Base-by-base conservation (phyloP, 352 stramenopile species). In the Phytophthora pluvialis region DNA sequence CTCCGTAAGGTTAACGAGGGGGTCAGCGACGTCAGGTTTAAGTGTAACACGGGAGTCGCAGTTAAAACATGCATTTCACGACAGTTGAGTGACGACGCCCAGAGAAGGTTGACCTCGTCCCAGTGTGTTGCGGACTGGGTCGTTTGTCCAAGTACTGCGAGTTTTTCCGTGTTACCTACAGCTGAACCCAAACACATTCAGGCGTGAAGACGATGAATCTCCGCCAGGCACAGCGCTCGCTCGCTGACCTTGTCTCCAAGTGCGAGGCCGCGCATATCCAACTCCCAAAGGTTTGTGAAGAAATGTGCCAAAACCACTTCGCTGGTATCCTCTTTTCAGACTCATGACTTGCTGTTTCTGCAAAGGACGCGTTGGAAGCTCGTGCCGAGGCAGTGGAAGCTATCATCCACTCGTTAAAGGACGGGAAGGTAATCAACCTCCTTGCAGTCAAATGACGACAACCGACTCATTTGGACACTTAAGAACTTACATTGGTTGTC, bases 191-290 rank as follows among this genome's bases (percentile, higher is more conserved):
- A 28, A 44, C 31, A 44, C 12, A n/a, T 21, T 21, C 26, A 35
- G 3, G 18, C 3, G 4, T 31, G 21, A 52, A 33, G 40, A 62
- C 44, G 40, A 92, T 93, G 83, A 91, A 86, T 60, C 72, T 81
- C 16, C 78, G 80, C 2, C 81, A 91, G 55, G 75, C 78, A n/a
- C 84, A 88, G 38, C 81, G 77, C 33, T 73, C 70, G 39, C 72
- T 93, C 5, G 77, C 71, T 4, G 81, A 90, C 6, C 60, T 93
- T 16, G 75, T 91, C 18, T 28, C 61, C 43, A 90, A 86, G 54
- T 88, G 84, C 49, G 69, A 89, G n/a, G 77, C 72, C 26, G 66
- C 64, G 2, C 82, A 90, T 58, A 75, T 93, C 1, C 63, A 83
- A 28, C 72, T 93, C 0, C 80, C 84, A 4, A 33, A 79, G 63